These are phyloP conservation scores for Actinomucor elegans DNA, from an alignment of 371 early-diverging fungal species.

Conservation along the genomic window DNA sequence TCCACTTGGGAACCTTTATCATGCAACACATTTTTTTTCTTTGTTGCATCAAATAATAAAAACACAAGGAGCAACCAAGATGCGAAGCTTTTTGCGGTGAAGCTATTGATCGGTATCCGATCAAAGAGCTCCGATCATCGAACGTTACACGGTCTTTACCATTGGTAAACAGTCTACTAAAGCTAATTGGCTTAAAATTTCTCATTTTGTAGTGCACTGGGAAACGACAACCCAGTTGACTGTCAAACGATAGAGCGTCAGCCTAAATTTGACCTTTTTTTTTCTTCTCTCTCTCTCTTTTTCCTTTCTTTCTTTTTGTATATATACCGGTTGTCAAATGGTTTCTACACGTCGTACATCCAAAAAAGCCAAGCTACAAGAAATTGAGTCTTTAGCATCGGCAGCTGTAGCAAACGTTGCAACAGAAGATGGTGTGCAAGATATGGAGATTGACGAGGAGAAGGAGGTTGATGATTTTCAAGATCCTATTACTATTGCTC, in stretches of 20 bases:
- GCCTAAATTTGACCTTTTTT: conserved; percentile 6
- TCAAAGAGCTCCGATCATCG: too few species aligned
- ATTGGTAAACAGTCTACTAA: too few species aligned
- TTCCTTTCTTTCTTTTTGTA: neutral
- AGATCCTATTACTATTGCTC: neutral
- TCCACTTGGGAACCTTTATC: too few species aligned
- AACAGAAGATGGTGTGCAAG: neutral
- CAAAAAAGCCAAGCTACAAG: neutral
- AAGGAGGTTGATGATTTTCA: conserved; percentile 7
- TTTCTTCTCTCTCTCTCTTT: conserved; percentile 4
- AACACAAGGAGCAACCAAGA: too few species aligned
- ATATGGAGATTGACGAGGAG: neutral
- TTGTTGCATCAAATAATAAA: too few species aligned
- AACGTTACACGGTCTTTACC: too few species aligned
- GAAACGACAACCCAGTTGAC: too few species aligned
- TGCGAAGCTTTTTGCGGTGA: too few species aligned
- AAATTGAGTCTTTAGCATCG: neutral
- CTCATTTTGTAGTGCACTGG: too few species aligned
- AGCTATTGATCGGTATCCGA: too few species aligned
- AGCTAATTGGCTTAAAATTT: too few species aligned
- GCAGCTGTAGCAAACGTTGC: neutral
- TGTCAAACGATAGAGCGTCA: conserved; percentile 1
- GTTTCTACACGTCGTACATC: conserved; percentile 10
- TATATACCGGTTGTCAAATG: conserved; percentile 1
- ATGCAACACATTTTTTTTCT: too few species aligned